phyloP scores from a whole-genome alignment of 306 rosid genomes.

The Cucurbita moschata region DNA sequence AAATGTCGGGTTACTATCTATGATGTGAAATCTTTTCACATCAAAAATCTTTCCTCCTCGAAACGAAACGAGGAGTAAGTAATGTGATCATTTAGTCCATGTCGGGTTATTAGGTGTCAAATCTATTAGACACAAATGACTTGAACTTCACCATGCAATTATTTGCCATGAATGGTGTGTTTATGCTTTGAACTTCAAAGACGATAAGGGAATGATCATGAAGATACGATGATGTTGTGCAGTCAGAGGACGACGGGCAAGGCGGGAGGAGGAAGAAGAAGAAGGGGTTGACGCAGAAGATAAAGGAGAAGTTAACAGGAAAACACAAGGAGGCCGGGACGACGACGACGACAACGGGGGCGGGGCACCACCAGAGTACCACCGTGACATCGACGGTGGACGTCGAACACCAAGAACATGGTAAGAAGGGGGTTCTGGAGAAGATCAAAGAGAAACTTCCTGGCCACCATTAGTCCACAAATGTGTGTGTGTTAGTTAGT shows the following conservation, averaged over 20 bases:
- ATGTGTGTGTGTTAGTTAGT: neutral
- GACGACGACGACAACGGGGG: neutral
- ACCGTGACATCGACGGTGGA: neutral
- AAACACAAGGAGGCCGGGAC: constrained; percentile 5
- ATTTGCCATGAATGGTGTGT: no score
- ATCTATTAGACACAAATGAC: no score
- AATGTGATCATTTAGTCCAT: no score
- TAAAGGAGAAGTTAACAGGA: constrained; percentile 48
- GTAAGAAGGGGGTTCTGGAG: constrained; percentile 49
- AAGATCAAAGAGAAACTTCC: constrained; percentile 74
- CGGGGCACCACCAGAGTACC: neutral
- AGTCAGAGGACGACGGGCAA: constrained; percentile 73
- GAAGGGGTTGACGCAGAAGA: constrained; percentile 46
- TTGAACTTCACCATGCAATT: no score
- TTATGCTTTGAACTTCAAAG: no score
- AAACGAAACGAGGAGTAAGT: no score
- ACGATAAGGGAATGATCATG: no score
- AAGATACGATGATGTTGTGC: neutral
- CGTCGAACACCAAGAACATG: constrained; percentile 22
- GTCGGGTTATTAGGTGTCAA: no score
- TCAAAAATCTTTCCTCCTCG: no score
- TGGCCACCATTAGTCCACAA: constrained; percentile 30
- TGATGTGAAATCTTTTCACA: no score
- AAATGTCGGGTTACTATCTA: no score
- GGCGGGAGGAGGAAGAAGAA: constrained; percentile 60